Evolutionary conservation across 257 asterid genomes (phyloP), one percentile per base, ranked within the genome.

Genomic region (Marsdenia floribunda): DNA sequence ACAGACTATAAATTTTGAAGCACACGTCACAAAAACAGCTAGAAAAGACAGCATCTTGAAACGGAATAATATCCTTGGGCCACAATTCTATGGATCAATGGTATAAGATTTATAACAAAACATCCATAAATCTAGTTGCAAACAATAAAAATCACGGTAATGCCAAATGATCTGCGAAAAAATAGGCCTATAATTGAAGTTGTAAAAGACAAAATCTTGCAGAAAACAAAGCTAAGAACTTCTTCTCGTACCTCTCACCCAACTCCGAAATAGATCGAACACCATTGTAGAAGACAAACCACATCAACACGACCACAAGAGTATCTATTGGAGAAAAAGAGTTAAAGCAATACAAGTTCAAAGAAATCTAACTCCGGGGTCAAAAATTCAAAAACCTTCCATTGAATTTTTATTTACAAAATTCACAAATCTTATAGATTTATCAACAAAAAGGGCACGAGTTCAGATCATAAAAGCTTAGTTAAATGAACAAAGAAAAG

Each of bases 221-320:
- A 22, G 33, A 29, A 21, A 77, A 9, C 2, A 6, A 63, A 14
- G 68, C 33, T n/a, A 44, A 52, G 40, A 35, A 19, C 15, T 47
- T 46, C 15, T 47, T 46, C 49, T 0, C 38, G 24, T 80, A 86
- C 90, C 90, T 86, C 60, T 38, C 70, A 75, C 79, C 78, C 49
- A 83, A 52, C 67, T 82, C 86, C 3, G 86, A 68, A 52, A 80
- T 63, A 29, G 55, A 73, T 42, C 76, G 85, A 50, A 73, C 29
- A 3, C 84, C 84, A 54, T 86, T 86, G 22, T 60, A 78, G 73
- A 78, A 80, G 42, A 84, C 78, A 73, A 84, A 87, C 88, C 87
- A 84, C 84, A 87, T 79, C 83, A 87, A 77, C 72, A 87, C 87
- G 73, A 85, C 44, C 74, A 87, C 77, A 79, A 87, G 73, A 7